phyloP scores from a whole-genome alignment of 176 grass and related monocot genomes.

The Phyllostachys edulis region DNA sequence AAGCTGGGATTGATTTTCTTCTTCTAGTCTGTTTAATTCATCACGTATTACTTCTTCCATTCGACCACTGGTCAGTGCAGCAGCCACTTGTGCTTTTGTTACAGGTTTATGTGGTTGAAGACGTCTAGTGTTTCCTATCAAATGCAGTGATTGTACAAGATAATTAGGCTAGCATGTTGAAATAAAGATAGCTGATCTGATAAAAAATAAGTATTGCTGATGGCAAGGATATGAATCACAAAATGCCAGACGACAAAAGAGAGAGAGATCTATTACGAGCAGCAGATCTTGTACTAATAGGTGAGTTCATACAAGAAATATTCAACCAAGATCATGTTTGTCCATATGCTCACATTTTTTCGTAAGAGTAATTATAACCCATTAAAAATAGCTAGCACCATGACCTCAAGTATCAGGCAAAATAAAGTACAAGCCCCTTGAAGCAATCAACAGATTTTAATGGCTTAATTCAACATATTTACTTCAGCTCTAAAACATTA shows the following conservation, averaged over 20 bases:
- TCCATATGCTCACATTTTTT: conserved; percentile 5
- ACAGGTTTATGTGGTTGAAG: conserved; percentile 87
- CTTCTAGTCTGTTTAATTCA: conserved; percentile 71
- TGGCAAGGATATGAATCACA: not conserved
- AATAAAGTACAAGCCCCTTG: not conserved
- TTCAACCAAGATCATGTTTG: not conserved
- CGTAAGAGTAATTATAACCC: not conserved
- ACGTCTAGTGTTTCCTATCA: conserved; percentile 84
- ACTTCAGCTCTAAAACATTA: not conserved
- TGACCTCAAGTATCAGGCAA: not conserved
- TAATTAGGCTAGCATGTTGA: conserved; percentile 24
- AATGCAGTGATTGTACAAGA: conserved; percentile 22
- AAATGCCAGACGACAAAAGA: not conserved
- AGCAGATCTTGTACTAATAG: not conserved
- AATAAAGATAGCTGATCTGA: not conserved
- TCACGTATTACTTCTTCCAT: conserved; percentile 62
- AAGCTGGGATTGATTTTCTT: conserved; percentile 55
- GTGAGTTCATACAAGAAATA: conserved; percentile 1
- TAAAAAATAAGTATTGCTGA: not conserved
- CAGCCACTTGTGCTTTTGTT: conserved; percentile 88
- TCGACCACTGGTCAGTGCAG: conserved; percentile 73
- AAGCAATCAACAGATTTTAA: conserved; percentile 12
- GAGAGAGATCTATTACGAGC: not conserved
- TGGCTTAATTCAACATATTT: not conserved
- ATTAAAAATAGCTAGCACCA: conserved; percentile 6